Evolutionary conservation across 495 filamentous ascomycete genomes (phyloP).

Genomic region (Annulohypoxylon maeteangense): DNA sequence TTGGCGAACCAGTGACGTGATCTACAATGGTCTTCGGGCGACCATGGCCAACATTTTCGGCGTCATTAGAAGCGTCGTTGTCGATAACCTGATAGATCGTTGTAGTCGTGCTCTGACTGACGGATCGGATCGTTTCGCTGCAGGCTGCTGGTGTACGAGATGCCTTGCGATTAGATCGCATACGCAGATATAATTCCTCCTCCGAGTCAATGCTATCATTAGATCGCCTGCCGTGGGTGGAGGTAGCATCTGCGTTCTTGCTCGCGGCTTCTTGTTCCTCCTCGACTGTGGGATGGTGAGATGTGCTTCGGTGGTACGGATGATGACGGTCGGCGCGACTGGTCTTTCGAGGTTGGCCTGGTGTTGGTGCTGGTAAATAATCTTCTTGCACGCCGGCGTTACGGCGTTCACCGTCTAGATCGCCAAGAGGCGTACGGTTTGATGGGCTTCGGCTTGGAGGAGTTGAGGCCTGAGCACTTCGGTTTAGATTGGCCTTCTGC

Average conservation of each 20-base stretch:
- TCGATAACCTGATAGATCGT: conserved; percentile 64
- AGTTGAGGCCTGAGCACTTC: conserved; percentile 76
- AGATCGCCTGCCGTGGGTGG: conserved; percentile 62
- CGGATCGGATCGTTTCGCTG: conserved; percentile 58
- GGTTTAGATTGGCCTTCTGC: conserved; percentile 58
- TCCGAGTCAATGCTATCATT: conserved; percentile 73
- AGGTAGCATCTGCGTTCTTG: conserved; percentile 56
- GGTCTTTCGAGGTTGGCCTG: conserved; percentile 93
- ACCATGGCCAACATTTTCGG: conserved; percentile 61
- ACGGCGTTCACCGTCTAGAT: conserved; percentile 83
- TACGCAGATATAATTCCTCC: conserved; percentile 78
- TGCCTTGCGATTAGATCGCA: conserved; percentile 71
- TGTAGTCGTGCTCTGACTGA: conserved; percentile 70
- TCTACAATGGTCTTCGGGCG: conserved; percentile 72
- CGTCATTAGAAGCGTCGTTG: conserved; percentile 65
- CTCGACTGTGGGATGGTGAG: conserved; percentile 55
- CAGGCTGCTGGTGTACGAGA: conserved; percentile 52
- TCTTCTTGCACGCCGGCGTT: conserved; percentile 73
- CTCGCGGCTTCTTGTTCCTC: conserved; percentile 51
- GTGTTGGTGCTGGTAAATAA: conserved; percentile 92
- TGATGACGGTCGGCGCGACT: conserved; percentile 66
- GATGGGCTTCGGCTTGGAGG: conserved; percentile 81
- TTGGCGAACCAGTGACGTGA: conserved; percentile 42
- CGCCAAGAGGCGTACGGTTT: conserved; percentile 84
- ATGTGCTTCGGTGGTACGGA: conserved; percentile 58